Evolutionary conservation across 1,284 basidiomycete species (phyloP).

Genomic region (Abortiporus biennis): DNA sequence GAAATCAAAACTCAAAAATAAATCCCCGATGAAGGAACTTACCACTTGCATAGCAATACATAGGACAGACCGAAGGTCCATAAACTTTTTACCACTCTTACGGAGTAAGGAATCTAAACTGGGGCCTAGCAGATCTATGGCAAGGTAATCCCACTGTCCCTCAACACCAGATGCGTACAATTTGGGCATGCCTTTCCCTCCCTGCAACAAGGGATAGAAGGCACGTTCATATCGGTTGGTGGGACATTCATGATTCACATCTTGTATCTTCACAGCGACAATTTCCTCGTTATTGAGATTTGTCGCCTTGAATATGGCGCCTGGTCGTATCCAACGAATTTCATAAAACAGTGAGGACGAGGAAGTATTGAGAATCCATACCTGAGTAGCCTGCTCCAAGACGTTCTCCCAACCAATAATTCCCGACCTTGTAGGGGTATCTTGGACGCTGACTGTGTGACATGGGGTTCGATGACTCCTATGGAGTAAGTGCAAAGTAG

Average conservation of each 20-base stretch:
- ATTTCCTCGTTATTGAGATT: constrained; percentile 48
- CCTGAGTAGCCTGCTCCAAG: constrained; percentile 32
- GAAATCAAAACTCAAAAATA: background rate
- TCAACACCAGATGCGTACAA: constrained; percentile 56
- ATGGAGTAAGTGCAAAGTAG: too few species aligned
- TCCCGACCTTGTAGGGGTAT: constrained; percentile 24
- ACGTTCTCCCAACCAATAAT: constrained; percentile 24
- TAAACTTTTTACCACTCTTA: constrained; percentile 43
- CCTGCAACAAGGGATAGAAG: constrained; percentile 67
- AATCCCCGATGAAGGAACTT: constrained; percentile 19
- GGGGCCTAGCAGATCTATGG: constrained; percentile 63
- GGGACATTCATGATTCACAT: constrained; percentile 60
- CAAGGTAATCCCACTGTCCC: constrained; percentile 65
- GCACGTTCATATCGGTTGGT: constrained; percentile 65
- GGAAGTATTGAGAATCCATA: background rate
- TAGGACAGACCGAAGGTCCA: constrained; percentile 67
- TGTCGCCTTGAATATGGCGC: constrained; percentile 59
- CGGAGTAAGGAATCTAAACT: constrained; percentile 61
- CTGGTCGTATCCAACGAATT: constrained; percentile 25
- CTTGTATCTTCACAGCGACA: constrained; percentile 71
- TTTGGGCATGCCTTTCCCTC: constrained; percentile 66
- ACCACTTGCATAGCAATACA: constrained; percentile 72
- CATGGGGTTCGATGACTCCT: background rate
- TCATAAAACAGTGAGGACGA: background rate
- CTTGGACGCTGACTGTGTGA: too few species aligned